Evolutionary conservation across 169 alveolate genomes (phyloP), one percentile per base, ranked within the genome.

Genomic region (Plasmodium knowlesi): DNA sequence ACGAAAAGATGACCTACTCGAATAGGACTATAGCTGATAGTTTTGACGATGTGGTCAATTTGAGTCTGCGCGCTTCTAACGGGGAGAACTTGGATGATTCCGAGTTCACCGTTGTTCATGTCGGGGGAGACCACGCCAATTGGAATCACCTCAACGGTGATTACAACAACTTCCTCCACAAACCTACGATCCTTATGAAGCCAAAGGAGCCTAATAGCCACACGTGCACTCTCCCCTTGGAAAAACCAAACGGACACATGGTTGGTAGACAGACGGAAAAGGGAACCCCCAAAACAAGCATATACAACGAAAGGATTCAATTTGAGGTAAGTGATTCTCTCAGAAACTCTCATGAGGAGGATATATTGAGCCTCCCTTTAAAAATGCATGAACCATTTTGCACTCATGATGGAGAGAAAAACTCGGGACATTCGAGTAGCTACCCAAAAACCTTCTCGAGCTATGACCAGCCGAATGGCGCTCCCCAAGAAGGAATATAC

Each of bases 261-360:
- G 22, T 67, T 5, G 8, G 30, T 28, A 67, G 76, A 67, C 30
- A 19, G 14, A 16, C 79, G 16, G 12, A 30, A 57, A 82, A 82
- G 25, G 73, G 81, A 16, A 6, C 80, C 14, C 72, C 50, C n/a
- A 83, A 83, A 28, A 83, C 92, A 5, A 83, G 83, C 53, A 83
- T 83, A 83, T 83, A 83, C 53, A 83, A 83, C n/a, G 92, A 83
- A 71, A 83, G 92, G 73, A 16, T 22, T 12, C 50, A 39, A 37
- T n/a, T 71, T 22, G 14, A 9, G 16, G 30, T 10, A 12, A 70
- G 74, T 41, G 19, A 37, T 71, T 16, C 30, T 9, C 2, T 0
- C 14, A 8, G 39, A 10, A 82, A 54, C 25, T 25, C 53, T 14
- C 37, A 30, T 28, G 72, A 83, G 32, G 76, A 83, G 46, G 39